phyloP scores from a whole-genome alignment of 192 early-diverging fungal species.

The Martensiomyces pterosporus region DNA sequence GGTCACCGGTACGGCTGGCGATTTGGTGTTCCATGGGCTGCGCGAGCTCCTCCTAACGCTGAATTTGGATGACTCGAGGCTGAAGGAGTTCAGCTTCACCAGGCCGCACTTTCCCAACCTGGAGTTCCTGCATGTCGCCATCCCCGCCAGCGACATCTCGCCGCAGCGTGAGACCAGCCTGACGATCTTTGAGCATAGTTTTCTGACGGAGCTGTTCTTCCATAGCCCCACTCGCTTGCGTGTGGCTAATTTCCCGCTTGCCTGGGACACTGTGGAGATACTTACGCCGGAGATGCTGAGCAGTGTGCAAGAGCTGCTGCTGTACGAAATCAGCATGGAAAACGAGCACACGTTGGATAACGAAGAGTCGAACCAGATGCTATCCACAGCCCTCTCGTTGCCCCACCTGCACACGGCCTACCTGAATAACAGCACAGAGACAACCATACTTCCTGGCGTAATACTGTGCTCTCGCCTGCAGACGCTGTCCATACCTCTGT shows the following conservation, averaged over 20 bases:
- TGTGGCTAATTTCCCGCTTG: slow-evolving; percentile 4
- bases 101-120: slow-evolving; percentile 8
- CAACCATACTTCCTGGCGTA: too few relatives aligned
- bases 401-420: too few relatives aligned
- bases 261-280: slow-evolving; percentile 13
- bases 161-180: slow-evolving; percentile 7
- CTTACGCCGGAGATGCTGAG: slow-evolving; percentile 2
- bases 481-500: too few relatives aligned
- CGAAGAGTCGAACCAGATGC: slow-evolving; percentile 13
- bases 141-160: slow-evolving; percentile 6
- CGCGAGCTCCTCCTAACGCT: slow-evolving; percentile 5
- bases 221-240: not conserved
- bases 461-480: too few relatives aligned
- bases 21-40: slow-evolving; percentile 3
- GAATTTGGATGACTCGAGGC: slow-evolving; percentile 2
- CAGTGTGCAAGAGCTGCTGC: not conserved
- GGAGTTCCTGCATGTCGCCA: slow-evolving; percentile 1
- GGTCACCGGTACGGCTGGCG: not conserved
- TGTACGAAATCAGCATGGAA: slow-evolving; percentile 7
- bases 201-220: slow-evolving; percentile 10
- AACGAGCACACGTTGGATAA: slow-evolving; percentile 8
- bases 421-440: too few relatives aligned
- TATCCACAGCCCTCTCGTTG: not conserved
- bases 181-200: slow-evolving; percentile 7
- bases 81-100: slow-evolving; percentile 1